Evolutionary conservation across 1,284 basidiomycete species (phyloP).

Genomic region (Sphagnurus paluster): DNA sequence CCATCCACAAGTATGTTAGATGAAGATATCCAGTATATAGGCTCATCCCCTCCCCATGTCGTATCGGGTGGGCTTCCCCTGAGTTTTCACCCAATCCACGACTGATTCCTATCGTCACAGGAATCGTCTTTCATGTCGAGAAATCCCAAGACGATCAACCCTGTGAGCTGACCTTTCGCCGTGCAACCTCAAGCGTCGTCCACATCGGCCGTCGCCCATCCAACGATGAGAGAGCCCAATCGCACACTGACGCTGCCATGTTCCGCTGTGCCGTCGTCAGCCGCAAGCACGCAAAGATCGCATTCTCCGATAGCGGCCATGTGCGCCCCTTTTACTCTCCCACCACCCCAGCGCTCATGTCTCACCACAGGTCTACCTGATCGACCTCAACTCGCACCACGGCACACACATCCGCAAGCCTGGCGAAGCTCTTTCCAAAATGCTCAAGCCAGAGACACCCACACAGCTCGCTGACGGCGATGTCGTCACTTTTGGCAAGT

Average conservation of each 20-base stretch:
- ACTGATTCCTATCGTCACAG: conserved; percentile 31
- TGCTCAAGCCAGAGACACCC: conserved; percentile 46
- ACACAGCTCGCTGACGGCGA: conserved; percentile 61
- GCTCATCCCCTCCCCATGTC: conserved; percentile 18
- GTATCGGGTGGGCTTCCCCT: conserved; percentile 33
- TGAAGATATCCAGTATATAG: conserved; percentile 28
- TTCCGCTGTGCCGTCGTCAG: conserved; percentile 68
- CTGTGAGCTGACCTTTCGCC: conserved; percentile 42
- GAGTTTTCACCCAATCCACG: conserved; percentile 18
- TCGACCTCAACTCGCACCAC: conserved; percentile 62
- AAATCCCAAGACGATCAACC: conserved; percentile 35
- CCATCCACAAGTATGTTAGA: conserved; percentile 21
- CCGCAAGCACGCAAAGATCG: conserved; percentile 64
- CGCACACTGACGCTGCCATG: conserved; percentile 40
- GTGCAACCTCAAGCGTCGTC: conserved; percentile 43
- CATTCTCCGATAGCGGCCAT: conserved; percentile 57
- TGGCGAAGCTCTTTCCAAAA: conserved; percentile 42
- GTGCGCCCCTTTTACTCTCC: conserved; percentile 35
- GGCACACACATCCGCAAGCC: conserved; percentile 57
- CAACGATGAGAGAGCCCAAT: conserved; percentile 32
- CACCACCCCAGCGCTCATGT: conserved; percentile 15
- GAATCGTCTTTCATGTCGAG: conserved; percentile 49
- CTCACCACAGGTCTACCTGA: conserved; percentile 49
- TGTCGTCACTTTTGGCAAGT: conserved; percentile 70
- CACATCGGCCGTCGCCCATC: conserved; percentile 56